Percentiles rank a stretch among this genome's conserved stretches.
These are phyloP conservation scores for Calocera viscosa DNA, from an alignment of 768 basidiomycete genomes.

Conservation along the genomic window DNA sequence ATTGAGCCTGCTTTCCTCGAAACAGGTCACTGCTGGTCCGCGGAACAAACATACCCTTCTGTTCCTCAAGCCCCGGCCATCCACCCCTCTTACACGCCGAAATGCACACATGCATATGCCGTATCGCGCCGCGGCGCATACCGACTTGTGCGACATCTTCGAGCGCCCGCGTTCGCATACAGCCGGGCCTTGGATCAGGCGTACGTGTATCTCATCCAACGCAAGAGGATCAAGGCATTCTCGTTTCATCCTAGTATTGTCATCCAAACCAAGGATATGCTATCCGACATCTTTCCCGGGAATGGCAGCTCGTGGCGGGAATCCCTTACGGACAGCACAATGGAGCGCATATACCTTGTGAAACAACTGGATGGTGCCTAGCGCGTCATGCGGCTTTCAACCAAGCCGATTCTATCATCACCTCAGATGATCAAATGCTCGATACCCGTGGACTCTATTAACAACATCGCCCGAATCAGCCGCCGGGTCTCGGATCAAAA, in stretches of 20 bases:
- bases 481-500: neutral
- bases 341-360: constrained; percentile 2
- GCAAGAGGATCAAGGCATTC: constrained; percentile 43
- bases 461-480: neutral
- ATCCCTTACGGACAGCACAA: neutral
- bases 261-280: constrained; percentile 44
- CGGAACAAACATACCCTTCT: constrained; percentile 42
- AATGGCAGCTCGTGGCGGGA: constrained; percentile 5
- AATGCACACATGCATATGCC: constrained; percentile 64
- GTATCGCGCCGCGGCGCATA: constrained; percentile 48
- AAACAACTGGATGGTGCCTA: neutral
- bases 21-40: constrained; percentile 68
- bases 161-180: constrained; percentile 56
- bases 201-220: constrained; percentile 51
- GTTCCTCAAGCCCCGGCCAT: constrained; percentile 25
- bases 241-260: constrained; percentile 57
- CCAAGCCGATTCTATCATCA: neutral
- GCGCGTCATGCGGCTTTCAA: neutral
- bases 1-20: neutral
- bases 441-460: neutral
- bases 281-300: neutral
- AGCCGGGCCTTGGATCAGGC: constrained; percentile 69
- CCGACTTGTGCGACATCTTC: constrained; percentile 46
- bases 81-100: constrained; percentile 48
- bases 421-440: neutral